Conservation (phyloP, 345 rosid genomes). For the Euphorbia pulcherrima region DNA sequence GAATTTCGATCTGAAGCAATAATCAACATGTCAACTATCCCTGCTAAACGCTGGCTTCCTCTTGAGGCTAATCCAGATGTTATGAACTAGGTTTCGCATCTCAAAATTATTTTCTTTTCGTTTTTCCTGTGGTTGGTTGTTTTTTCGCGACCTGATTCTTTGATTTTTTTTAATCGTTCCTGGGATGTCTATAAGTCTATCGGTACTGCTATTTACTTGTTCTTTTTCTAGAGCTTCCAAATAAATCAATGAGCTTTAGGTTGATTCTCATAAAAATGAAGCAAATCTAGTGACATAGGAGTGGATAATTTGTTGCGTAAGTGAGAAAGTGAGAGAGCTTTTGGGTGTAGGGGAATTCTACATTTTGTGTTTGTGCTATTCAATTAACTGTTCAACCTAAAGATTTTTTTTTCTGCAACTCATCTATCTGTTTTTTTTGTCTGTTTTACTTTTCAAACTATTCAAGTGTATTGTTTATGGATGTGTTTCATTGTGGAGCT, state of each 20-base stretch:
- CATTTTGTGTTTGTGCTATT: no score
- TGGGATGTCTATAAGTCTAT: neutral
- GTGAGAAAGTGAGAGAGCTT: no score
- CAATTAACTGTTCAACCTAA: no score
- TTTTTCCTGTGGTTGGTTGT: neutral
- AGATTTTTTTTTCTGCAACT: no score
- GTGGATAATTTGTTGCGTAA: no score
- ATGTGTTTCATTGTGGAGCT: constrained; percentile 43
- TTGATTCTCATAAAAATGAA: no score
- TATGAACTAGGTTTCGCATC: constrained; percentile 70
- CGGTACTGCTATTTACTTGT: no score
- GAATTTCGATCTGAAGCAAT: neutral
- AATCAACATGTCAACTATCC: constrained; percentile 49
- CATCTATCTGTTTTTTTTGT: no score
- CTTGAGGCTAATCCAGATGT: constrained; percentile 97
- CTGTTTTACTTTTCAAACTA: neutral
- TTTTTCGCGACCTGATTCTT: neutral
- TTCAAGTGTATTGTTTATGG: neutral
- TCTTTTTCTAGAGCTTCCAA: no score
- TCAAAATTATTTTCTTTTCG: no score
- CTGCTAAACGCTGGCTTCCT: constrained; percentile 92
- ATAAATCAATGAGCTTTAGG: no score
- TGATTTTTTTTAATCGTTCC: neutral
- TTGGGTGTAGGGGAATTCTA: neutral
- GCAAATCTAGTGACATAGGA: no score